Evolutionary conservation across 2,329 filamentous ascomycete species (phyloP).

Genomic region (Paracoccidioides lutzii): DNA sequence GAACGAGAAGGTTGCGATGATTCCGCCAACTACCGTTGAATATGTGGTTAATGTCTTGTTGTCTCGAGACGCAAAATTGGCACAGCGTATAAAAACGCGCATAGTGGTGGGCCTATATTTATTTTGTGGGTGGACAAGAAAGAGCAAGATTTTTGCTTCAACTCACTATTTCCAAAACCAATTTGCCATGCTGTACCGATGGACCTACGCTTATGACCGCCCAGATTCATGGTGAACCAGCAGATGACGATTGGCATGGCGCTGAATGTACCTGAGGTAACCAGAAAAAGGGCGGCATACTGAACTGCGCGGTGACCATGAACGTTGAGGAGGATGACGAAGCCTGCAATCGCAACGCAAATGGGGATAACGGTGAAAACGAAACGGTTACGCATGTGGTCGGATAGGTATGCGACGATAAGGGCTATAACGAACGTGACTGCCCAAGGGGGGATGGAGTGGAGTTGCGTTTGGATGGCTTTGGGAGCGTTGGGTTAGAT

Average conservation of each 20-base stretch:
- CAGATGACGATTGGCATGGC: constrained; percentile 83
- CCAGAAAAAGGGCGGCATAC: constrained; percentile 70
- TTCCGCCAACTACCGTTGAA: constrained; percentile 49
- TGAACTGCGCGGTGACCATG: constrained; percentile 55
- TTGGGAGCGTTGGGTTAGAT: constrained; percentile 1
- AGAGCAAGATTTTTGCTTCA: neutral
- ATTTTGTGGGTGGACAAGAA: neutral
- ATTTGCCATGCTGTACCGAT: constrained; percentile 66
- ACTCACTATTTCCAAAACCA: constrained; percentile 54
- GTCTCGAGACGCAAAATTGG: too few relatives aligned
- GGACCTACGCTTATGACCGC: constrained; percentile 56
- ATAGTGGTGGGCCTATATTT: neutral
- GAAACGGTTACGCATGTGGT: constrained; percentile 60
- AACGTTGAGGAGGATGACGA: constrained; percentile 59
- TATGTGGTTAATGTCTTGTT: neutral
- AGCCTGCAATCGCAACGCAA: constrained; percentile 56
- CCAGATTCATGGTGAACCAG: constrained; percentile 72
- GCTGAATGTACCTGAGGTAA: constrained; percentile 66
- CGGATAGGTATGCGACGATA: constrained; percentile 58
- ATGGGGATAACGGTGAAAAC: constrained; percentile 58
- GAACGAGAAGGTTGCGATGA: constrained; percentile 63
- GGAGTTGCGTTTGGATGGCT: constrained; percentile 40
- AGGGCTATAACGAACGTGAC: constrained; percentile 70
- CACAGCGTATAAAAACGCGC: neutral
- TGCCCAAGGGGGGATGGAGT: constrained; percentile 48